Conservation (phyloP, 192 early-diverging fungal genomes). For the Powellomyces hirtus region DNA sequence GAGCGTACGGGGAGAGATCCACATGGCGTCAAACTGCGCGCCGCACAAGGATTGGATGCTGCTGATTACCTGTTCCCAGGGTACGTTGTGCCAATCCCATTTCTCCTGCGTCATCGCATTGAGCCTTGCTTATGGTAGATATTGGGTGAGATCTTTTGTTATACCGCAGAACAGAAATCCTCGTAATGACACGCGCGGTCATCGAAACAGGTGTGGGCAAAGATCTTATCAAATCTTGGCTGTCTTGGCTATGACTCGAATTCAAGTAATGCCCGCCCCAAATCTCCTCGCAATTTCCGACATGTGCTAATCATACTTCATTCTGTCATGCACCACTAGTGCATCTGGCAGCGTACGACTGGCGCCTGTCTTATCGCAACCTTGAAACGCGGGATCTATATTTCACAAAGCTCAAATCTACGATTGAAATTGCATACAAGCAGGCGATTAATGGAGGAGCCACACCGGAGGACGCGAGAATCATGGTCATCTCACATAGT, state of each 20-base stretch:
- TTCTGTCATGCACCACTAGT: constrained; percentile 33
- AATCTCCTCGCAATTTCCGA: background rate
- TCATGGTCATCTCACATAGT: constrained; percentile 61
- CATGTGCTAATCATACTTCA: background rate
- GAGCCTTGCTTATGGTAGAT: constrained; percentile 1
- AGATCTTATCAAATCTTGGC: constrained; percentile 73
- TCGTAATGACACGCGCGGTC: no score
- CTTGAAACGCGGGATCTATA: constrained; percentile 80
- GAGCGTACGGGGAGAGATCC: constrained; percentile 82
- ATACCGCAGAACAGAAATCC: no score
- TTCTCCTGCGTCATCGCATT: background rate
- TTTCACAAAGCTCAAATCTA: constrained; percentile 72
- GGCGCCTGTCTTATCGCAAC: constrained; percentile 76
- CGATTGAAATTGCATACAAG: constrained; percentile 61
- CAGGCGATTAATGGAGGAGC: background rate
- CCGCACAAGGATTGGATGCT: constrained; percentile 80
- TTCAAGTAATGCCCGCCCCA: no score
- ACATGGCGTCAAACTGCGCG: constrained; percentile 73
- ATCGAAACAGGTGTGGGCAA: constrained; percentile 87
- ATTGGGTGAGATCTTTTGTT: background rate
- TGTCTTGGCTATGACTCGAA: constrained; percentile 82
- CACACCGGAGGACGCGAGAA: constrained; percentile 53
- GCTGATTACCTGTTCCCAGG: constrained; percentile 89
- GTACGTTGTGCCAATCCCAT: constrained; percentile 30
- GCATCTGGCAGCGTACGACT: constrained; percentile 86